Conservation (phyloP, 2,329 filamentous ascomycete species). For the Nemania diffusa region DNA sequence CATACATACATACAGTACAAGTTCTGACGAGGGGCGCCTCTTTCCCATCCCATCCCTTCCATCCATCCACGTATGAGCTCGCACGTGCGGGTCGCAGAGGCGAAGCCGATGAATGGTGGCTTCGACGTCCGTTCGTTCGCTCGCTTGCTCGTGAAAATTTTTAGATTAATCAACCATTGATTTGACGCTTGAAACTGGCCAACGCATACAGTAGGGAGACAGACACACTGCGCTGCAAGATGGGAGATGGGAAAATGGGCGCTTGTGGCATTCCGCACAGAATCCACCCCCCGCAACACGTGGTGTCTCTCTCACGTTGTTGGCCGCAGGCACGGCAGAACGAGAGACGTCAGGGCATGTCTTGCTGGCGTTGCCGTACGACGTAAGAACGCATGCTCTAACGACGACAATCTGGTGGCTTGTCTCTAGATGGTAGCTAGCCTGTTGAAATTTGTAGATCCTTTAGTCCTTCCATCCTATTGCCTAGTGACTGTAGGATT, state of each 20-base stretch:
- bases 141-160: slow-evolving; percentile 1
- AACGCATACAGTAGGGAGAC: background rate
- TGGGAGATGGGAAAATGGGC: background rate
- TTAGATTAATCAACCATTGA: background rate
- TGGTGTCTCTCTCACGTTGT: slow-evolving; percentile 32
- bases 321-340: background rate
- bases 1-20: too few relatives aligned
- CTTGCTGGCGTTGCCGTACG: slow-evolving; percentile 22
- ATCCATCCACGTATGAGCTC: background rate
- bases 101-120: background rate
- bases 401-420: background rate
- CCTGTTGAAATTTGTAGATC: background rate
- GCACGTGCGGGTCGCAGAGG: background rate
- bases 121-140: background rate
- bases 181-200: background rate
- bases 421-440: background rate
- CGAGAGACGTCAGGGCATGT: slow-evolving; percentile 12
- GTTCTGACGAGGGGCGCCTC: too few relatives aligned
- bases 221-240: background rate
- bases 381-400: slow-evolving; percentile 3
- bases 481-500: background rate
- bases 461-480: background rate
- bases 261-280: slow-evolving; percentile 4
- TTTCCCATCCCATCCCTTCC: too few relatives aligned
- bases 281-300: slow-evolving; percentile 26